Evolutionary conservation across 2,329 filamentous ascomycete species (phyloP).

Genomic region (Fusarium sarcochroum): DNA sequence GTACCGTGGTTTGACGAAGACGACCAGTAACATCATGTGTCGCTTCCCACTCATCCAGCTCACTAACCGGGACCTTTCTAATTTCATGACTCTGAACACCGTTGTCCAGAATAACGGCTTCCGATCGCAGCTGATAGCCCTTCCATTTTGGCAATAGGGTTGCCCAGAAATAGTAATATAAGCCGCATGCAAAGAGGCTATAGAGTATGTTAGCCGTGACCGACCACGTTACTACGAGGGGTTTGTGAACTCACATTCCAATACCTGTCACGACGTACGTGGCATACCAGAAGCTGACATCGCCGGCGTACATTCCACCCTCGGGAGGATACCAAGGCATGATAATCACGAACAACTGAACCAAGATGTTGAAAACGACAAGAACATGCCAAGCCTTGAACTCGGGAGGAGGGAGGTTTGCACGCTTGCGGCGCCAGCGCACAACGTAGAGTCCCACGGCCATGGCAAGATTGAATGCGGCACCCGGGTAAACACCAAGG

Average conservation of each 20-base stretch:
- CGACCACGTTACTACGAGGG: too few relatives aligned
- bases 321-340: constrained; percentile 80
- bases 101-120: constrained; percentile 62
- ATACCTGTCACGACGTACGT: constrained; percentile 77
- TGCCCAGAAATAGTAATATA: constrained; percentile 73
- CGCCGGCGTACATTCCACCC: constrained; percentile 70
- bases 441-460: constrained; percentile 70
- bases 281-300: constrained; percentile 81
- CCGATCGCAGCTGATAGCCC: constrained; percentile 67
- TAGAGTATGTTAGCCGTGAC: neutral
- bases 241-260: constrained; percentile 66
- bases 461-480: constrained; percentile 70
- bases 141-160: constrained; percentile 65
- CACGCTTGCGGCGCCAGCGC: constrained; percentile 65
- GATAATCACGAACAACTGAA: constrained; percentile 73
- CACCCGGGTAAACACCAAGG: constrained; percentile 69
- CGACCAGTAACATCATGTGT: constrained; percentile 66
- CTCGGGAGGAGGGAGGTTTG: constrained; percentile 62
- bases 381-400: constrained; percentile 72
- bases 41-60: constrained; percentile 69
- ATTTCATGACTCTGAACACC: constrained; percentile 60
- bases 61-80: constrained; percentile 65
- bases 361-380: constrained; percentile 70
- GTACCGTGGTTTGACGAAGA: neutral
- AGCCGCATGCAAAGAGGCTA: constrained; percentile 65